phyloP scores from a whole-genome alignment of 305 asterid species.

The Fraxinus sp. region DNA sequence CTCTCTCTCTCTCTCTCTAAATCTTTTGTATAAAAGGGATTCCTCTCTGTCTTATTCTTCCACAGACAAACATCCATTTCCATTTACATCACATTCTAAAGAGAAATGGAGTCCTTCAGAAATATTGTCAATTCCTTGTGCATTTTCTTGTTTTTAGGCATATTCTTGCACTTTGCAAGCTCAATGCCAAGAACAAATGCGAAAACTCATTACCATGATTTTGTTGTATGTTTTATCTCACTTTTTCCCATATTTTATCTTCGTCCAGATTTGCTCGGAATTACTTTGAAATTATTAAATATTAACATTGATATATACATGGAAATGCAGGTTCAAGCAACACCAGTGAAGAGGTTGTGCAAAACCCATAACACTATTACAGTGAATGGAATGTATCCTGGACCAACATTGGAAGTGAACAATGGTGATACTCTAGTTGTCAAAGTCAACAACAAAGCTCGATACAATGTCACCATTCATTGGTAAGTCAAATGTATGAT shows the following conservation, averaged over 20 bases:
- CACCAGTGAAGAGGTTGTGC: slow-evolving; percentile 42
- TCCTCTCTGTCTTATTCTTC: slow-evolving; percentile 21
- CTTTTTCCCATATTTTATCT: neutral
- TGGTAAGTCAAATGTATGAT: slow-evolving; percentile 7
- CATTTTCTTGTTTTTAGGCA: slow-evolving; percentile 16
- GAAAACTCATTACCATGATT: slow-evolving; percentile 34
- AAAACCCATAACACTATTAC: slow-evolving; percentile 35
- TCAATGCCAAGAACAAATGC: slow-evolving; percentile 25
- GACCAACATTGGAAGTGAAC: slow-evolving; percentile 38
- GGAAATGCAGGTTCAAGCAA: slow-evolving; percentile 34
- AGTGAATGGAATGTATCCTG: slow-evolving; percentile 42
- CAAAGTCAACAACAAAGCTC: neutral
- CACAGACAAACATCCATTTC: slow-evolving; percentile 22
- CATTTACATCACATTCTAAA: slow-evolving; percentile 4
- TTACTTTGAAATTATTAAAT: neutral
- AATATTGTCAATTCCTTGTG: slow-evolving; percentile 3
- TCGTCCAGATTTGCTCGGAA: neutral
- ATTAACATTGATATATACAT: neutral
- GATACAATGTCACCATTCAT: slow-evolving; percentile 1
- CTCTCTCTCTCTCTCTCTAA: slow-evolving; percentile 2
- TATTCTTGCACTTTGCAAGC: slow-evolving; percentile 20
- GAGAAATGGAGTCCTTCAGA: slow-evolving; percentile 21
- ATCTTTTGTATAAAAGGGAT: slow-evolving; percentile 30
- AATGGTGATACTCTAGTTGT: slow-evolving; percentile 38
- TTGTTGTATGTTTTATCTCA: slow-evolving; percentile 33